Conservation (phyloP, 164 flowering plant species). For the Umbellularia californica region DNA sequence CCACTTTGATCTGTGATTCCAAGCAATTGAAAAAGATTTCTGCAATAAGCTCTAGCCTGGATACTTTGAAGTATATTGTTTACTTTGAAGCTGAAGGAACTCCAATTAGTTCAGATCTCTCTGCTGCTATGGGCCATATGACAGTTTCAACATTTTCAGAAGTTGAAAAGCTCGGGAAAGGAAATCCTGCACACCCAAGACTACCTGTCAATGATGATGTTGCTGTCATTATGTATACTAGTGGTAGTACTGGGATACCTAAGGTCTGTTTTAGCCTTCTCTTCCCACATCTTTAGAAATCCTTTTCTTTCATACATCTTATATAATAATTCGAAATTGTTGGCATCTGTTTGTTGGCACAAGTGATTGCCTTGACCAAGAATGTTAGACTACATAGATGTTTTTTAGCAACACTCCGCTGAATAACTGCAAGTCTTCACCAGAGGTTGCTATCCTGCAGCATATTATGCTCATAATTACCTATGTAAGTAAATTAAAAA, state of each 20-base stretch:
- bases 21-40: slow-evolving; percentile 74
- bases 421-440: too few species aligned
- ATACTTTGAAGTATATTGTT: slow-evolving; percentile 48
- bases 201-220: slow-evolving; percentile 57
- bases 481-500: too few species aligned
- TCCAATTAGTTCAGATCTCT: slow-evolving; percentile 23
- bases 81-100: slow-evolving; percentile 71
- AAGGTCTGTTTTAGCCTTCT: slow-evolving; percentile 48
- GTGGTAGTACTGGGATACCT: slow-evolving; percentile 94
- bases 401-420: too few species aligned
- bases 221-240: slow-evolving; percentile 93
- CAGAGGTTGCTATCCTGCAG: too few species aligned
- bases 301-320: too few species aligned
- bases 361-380: too few species aligned
- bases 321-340: too few species aligned
- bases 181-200: slow-evolving; percentile 44
- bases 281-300: neutral
- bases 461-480: too few species aligned
- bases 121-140: slow-evolving; percentile 30
- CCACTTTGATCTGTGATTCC: slow-evolving; percentile 81
- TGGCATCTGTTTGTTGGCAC: too few species aligned
- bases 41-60: slow-evolving; percentile 48
- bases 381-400: too few species aligned
- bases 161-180: slow-evolving; percentile 67
- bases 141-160: slow-evolving; percentile 58